Base-by-base conservation (phyloP, 1,284 basidiomycete genomes). In the Apiotrichum mycotoxinovorans region DNA sequence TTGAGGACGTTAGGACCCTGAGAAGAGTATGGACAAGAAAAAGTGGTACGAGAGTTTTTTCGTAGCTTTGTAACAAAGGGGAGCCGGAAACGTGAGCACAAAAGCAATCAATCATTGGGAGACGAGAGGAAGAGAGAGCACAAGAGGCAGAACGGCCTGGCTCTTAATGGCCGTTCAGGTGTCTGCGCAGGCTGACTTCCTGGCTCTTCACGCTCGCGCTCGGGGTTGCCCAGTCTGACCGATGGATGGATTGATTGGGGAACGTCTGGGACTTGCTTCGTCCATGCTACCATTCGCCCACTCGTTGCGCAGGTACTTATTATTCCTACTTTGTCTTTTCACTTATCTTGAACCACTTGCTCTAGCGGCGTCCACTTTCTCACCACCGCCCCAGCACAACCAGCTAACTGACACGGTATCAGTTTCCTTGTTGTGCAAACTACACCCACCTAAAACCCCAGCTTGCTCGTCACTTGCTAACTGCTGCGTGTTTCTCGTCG, bases 1-100 rank as follows among this genome's bases (percentile, higher is more conserved):
- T n/a, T n/a, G n/a, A n/a, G n/a, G n/a, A n/a, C n/a, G n/a, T n/a
- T 44, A 27, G 23, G 45, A 44, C 43, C 43, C 45, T 46, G 26
- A 30, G 12, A 5, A 30, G 30, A 30, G 30, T 30, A 33, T 26
- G 43, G 25, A 17, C 11, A 15, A 12, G 18, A 25, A 49, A 49
- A 30, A 43, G 38, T 51, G 50, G 50, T 43, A 51, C 50, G 50
- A 51, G 40, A 33, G 45, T 53, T 46, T 46, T n/a, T n/a, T n/a
- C n/a, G n/a, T n/a, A n/a, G n/a, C n/a, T n/a, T n/a, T n/a, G n/a
- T n/a, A n/a, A n/a, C n/a, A n/a, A n/a, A n/a, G n/a, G n/a, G n/a
- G n/a, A n/a, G n/a, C n/a, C n/a, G n/a, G n/a, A n/a, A n/a, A n/a
- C n/a, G n/a, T n/a, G n/a, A n/a, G n/a, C n/a, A n/a, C n/a, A n/a